These are phyloP conservation scores for Aspergillus brasiliensis DNA, from an alignment of 2,329 filamentous ascomycete species.

Conservation along the genomic window DNA sequence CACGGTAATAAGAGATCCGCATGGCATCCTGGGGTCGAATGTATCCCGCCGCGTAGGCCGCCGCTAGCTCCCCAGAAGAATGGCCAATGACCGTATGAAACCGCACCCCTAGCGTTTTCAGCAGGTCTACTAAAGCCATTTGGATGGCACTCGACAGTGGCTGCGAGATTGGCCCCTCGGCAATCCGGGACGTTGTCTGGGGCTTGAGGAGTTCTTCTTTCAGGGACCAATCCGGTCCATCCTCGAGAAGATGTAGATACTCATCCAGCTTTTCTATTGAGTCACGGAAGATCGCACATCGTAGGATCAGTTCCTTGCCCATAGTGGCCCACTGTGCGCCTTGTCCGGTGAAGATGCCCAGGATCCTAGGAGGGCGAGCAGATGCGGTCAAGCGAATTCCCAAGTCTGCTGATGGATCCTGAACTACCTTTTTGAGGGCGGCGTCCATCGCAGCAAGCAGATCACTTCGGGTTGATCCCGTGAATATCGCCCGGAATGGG, in stretches of 20 bases:
- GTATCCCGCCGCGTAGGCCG: conserved; percentile 51
- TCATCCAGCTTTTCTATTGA: conserved; percentile 2
- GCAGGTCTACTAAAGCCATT: conserved; percentile 21
- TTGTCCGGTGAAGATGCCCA: conserved; percentile 23
- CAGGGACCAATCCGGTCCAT: conserved; percentile 12
- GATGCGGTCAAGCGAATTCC: background rate
- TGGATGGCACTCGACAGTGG: conserved; percentile 25
- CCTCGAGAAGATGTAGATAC: background rate
- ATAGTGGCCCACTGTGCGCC: conserved; percentile 23
- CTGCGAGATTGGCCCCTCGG: conserved; percentile 15
- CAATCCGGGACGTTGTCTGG: conserved; percentile 2
- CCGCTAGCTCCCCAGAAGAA: conserved; percentile 53
- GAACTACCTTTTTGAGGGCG: background rate
- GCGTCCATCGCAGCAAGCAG: background rate
- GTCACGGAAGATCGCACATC: background rate
- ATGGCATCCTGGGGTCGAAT: conserved; percentile 46
- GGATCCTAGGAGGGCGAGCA: background rate
- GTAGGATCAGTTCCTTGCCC: conserved; percentile 12
- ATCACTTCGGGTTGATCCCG: background rate
- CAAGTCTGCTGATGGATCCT: background rate
- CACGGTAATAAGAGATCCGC: conserved; percentile 48
- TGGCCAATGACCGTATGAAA: conserved; percentile 47
- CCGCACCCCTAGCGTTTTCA: conserved; percentile 29
- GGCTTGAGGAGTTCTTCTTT: conserved; percentile 5
- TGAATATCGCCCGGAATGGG: background rate